Evolutionary conservation across 305 asterid genomes (phyloP), one percentile per base, ranked within the genome.

Genomic region (Fraxinus sp.): DNA sequence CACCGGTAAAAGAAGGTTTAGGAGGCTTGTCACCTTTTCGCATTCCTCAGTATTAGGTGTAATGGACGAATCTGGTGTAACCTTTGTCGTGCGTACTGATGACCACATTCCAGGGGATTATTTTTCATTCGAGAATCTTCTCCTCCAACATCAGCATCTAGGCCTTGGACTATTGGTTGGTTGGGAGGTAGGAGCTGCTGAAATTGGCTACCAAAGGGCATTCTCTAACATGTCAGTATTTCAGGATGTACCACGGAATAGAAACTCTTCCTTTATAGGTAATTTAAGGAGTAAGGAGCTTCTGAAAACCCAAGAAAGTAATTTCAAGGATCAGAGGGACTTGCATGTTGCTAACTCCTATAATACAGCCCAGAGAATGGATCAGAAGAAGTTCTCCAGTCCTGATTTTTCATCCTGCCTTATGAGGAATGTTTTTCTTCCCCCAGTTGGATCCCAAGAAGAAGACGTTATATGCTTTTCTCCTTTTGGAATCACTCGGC

Each of bases 401-500:
- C 83, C 90, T 83, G 90, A 89, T 80, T 84, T 52, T 44, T 83
- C 88, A 14, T 86, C 91, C 72, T 57, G 71, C 86, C 86, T 80
- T 83, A 80, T 80, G 81, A 89, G 98, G 89, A 87, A 87, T 79
- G 88, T 91, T 84, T 89, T 94, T 80, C 87, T 96, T 81, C 97
- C 97, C 73, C 88, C 79, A 83, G 86, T 79, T 79, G 90, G 89
- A 80, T 86, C 82, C 86, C 81, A 84, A 80, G 91, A 85, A 87
- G 91, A 89, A 84, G 94, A 90, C 57, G 88, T 92, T 81, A 82
- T 92, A 71, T 93, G 98, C 83, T 88, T 92, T 88, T 94, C 98
- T 90, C 90, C 94, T 70, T 92, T 93, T 88, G 99, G 99, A 85
- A 86, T 96, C 83, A 94, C 98, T 87, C 93, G 97, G 83, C 92